Evolutionary conservation across 495 filamentous ascomycete species (phyloP), one percentile per base, ranked within the genome.

Genomic region (Trichoderma virens): DNA sequence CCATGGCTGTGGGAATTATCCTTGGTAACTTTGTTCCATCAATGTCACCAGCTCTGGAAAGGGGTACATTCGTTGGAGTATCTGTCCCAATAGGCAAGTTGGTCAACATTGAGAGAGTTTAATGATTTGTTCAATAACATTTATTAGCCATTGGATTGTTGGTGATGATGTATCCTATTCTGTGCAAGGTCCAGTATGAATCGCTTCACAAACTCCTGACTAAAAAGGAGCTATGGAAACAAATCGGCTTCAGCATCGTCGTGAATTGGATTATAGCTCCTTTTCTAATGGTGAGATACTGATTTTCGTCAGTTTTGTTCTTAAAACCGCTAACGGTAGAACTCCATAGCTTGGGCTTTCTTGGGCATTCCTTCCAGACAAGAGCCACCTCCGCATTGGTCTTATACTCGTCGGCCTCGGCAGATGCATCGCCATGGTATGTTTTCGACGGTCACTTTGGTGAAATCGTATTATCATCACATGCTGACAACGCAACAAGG

Each of bases 111-210:
- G n/a, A n/a, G n/a, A n/a, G n/a, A n/a, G n/a, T n/a, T n/a, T n/a
- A n/a, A n/a, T n/a, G n/a, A n/a, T n/a, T n/a, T n/a, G n/a, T n/a
- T n/a, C n/a, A 47, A 3, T 47, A 47, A 47, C 20, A 5, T 0
- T 47, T 20, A 8, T 47, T 7, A 90, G 90, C 91, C 0, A 74
- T 93, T 65, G 92, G 92, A 14, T 78, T 96, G 23, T 81, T 96
- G 8, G 84, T 94, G 31, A 96, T 96, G 91, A 96, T 96, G 92
- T 96, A 95, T 69, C 92, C 92, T 0, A 95, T 95, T 66, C 79
- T 96, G 25, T 94, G 92, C 83, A 97, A 96, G 74, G 88, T 97
- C n/a, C 84, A 85, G 38, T 95, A 84, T 73, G 93, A 96, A 73
- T 83, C 81, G 0, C 74, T 98, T 47, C 90, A 93, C 72, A 80